Percentiles rank a stretch among this genome's conserved stretches.
phyloP scores from a whole-genome alignment of 768 basidiomycete species.

The Mycena metata region DNA sequence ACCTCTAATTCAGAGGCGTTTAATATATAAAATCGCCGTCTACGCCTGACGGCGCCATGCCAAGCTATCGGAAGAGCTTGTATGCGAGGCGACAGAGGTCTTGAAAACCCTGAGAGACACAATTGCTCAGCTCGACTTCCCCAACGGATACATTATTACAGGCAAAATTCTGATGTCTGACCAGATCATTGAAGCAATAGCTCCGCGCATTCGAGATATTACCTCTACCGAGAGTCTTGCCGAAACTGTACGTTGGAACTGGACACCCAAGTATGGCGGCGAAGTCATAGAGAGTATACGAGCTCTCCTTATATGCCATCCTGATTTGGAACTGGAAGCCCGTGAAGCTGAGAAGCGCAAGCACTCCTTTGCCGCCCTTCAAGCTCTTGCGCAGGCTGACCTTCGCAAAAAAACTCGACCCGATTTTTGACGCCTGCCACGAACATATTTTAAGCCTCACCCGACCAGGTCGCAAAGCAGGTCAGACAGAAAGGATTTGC shows the following conservation, averaged over 20 bases:
- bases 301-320: slow-evolving; percentile 4
- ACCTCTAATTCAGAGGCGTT: no score
- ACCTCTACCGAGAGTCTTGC: slow-evolving; percentile 6
- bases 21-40: no score
- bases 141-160: slow-evolving; percentile 16
- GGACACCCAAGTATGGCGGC: slow-evolving; percentile 5
- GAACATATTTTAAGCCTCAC: not conserved
- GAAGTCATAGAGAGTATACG: slow-evolving; percentile 21
- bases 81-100: not conserved
- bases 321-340: slow-evolving; percentile 10
- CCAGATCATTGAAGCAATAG: slow-evolving; percentile 2
- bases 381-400: not conserved
- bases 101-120: not conserved
- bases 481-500: not conserved
- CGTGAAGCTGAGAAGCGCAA: not conserved
- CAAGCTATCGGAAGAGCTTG: slow-evolving; percentile 5
- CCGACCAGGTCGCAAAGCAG: not conserved
- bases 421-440: slow-evolving; percentile 6
- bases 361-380: not conserved
- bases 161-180: slow-evolving; percentile 17
- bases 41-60: not conserved
- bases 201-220: slow-evolving; percentile 6
- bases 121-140: not conserved
- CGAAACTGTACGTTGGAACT: slow-evolving; percentile 22
- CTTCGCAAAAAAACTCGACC: not conserved